phyloP scores from a whole-genome alignment of 345 rosid genomes.

The Aquilaria malaccensis region DNA sequence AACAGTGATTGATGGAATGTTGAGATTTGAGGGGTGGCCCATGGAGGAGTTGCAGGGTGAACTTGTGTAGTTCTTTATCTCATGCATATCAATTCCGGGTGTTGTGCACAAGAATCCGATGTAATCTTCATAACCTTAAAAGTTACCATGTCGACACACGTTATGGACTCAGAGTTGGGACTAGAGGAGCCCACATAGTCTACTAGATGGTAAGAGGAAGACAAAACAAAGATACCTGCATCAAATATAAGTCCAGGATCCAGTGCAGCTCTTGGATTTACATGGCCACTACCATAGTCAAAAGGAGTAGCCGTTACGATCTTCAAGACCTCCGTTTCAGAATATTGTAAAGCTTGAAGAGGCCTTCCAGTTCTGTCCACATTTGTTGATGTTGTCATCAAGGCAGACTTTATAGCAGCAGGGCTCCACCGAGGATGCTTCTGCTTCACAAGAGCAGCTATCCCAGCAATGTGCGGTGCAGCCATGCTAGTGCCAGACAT shows the following conservation, averaged over 20 bases:
- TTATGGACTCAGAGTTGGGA: background rate
- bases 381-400: conserved; percentile 85
- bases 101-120: conserved; percentile 95
- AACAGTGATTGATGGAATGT: conserved; percentile 80
- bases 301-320: conserved; percentile 84
- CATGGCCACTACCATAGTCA: conserved; percentile 98
- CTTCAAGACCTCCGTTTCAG: conserved; percentile 72
- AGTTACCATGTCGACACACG: background rate
- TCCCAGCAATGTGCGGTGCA: conserved; percentile 97
- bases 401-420: conserved; percentile 91
- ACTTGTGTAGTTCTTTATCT: conserved; percentile 72
- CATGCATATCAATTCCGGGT: conserved; percentile 68
- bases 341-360: conserved; percentile 86
- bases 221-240: conserved; percentile 46
- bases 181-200: too few relatives aligned
- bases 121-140: conserved; percentile 78
- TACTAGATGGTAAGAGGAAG: too few relatives aligned
- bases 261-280: conserved; percentile 87
- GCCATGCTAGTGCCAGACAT: conserved; percentile 99
- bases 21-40: conserved; percentile 80
- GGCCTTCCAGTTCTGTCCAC: conserved; percentile 89
- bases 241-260: conserved; percentile 96
- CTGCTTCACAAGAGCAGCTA: conserved; percentile 98
- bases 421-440: conserved; percentile 97
- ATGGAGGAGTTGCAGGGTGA: conserved; percentile 69